Evolutionary conservation across 139 green algal genomes (phyloP).

Genomic region (Coelastrella sp.): DNA sequence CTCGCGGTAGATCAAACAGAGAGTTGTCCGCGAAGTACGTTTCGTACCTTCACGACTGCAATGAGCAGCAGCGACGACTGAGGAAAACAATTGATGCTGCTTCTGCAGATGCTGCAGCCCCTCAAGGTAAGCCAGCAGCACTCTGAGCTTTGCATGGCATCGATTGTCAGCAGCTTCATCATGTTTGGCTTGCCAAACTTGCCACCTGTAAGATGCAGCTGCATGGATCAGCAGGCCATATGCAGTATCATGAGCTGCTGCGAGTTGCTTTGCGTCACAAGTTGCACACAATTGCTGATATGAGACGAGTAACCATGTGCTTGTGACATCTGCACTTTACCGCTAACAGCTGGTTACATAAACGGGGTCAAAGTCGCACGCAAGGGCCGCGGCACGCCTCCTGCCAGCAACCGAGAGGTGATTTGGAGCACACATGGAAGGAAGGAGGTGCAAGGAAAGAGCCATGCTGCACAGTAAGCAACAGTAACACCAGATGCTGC

Average conservation of each 20-base stretch:
- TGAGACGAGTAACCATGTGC: background rate
- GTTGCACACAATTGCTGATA: background rate
- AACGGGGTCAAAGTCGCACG: slow-evolving; percentile 31
- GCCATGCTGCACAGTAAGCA: background rate
- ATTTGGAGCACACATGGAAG: background rate
- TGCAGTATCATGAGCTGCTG: background rate
- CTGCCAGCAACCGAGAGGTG: slow-evolving; percentile 30
- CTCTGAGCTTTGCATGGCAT: too few relatives aligned
- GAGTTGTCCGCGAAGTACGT: slow-evolving; percentile 15
- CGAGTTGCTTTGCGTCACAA: background rate
- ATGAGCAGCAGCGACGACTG: background rate
- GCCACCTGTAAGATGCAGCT: background rate
- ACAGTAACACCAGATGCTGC: background rate
- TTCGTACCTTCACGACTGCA: background rate
- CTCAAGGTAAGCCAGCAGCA: background rate
- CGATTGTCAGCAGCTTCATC: too few relatives aligned
- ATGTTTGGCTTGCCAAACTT: too few relatives aligned
- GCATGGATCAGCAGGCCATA: background rate
- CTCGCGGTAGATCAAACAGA: slow-evolving; percentile 2
- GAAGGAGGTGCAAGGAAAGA: slow-evolving; percentile 26
- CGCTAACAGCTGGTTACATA: background rate
- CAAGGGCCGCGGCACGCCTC: slow-evolving; percentile 44
- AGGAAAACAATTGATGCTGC: slow-evolving; percentile 5
- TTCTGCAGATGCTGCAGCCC: background rate
- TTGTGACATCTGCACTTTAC: background rate